Conservation (phyloP, 371 early-diverging fungal species). For the Catenaria anguillulae region DNA sequence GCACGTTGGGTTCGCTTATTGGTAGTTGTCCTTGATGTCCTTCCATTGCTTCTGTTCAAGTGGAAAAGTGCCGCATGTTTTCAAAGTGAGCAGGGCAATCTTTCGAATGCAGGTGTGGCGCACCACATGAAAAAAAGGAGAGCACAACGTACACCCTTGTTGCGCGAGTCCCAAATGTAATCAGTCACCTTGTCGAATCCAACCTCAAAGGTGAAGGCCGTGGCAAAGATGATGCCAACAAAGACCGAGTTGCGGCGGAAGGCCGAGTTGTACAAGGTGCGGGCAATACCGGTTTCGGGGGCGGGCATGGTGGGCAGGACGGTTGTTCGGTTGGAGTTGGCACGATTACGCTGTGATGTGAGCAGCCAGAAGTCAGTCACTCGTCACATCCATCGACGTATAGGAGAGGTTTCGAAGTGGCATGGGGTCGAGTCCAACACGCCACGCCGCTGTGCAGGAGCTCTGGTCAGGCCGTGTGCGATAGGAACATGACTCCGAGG, state of each 20-base stretch:
- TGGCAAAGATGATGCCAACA: constrained; percentile 50
- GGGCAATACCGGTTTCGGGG: constrained; percentile 21
- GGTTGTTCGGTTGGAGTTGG: no score
- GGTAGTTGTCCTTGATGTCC: constrained; percentile 9
- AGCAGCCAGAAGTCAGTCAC: no score
- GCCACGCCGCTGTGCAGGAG: no score
- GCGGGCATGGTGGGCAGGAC: constrained; percentile 23
- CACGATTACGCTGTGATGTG: no score
- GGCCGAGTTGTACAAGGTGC: constrained; percentile 45
- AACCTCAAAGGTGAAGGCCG: constrained; percentile 64
- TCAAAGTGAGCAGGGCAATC: neutral
- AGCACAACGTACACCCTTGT: constrained; percentile 64
- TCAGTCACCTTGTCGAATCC: constrained; percentile 51
- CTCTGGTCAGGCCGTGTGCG: no score
- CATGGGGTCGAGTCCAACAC: no score
- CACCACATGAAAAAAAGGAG: neutral
- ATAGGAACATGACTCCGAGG: no score
- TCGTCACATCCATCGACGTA: no score
- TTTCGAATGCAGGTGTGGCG: no score
- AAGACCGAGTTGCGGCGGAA: constrained; percentile 61
- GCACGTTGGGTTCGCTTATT: no score
- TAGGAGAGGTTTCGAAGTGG: no score
- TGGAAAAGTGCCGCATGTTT: neutral
- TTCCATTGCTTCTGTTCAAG: constrained; percentile 11
- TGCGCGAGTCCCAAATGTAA: constrained; percentile 55